Evolutionary conservation across 2,329 filamentous ascomycete genomes (phyloP), one percentile per base, ranked within the genome.

Genomic region (Fusarium sp.): DNA sequence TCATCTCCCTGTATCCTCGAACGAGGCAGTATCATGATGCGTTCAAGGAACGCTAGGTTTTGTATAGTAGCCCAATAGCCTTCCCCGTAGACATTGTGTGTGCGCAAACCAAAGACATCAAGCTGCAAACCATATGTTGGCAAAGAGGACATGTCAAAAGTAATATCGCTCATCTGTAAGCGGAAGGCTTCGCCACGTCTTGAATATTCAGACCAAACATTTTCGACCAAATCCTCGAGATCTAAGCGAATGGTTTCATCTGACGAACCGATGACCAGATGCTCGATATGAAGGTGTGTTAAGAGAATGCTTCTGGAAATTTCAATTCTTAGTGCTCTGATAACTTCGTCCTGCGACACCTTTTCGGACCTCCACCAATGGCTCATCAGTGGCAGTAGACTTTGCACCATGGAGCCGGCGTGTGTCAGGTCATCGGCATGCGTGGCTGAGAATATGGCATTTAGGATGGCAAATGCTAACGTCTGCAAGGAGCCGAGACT

Each of bases 291-390:
- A 10, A 90, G 80, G 67, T 88, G 85, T 32, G 89, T 82, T n/a
- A 87, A 82, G 65, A 92, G 88, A 27, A 97, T 81, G 2, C 88
- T 88, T 69, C 89, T 89, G 33, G 96, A 82, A 76, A 97, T 91
- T 76, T 94, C 93, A 67, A 95, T 92, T 70, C 90, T 89, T 49
- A 96, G 78, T 3, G 83, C 83, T 65, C 85, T 88, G 66, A 88
- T 84, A 72, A 87, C 84, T 71, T 87, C 85, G 67, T 88, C 84
- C 70, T 88, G 84, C 15, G 86, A 84, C 25, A 85, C 78, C 45
- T 87, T 86, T 70, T 91, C 92, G n/a, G 87, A 85, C 67, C 89
- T 84, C 94, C 95, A 99, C 80, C 93, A 88, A 49, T 87, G 85
- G 56, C 86, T 87, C 67, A 97, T 88, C 44, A 94, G 78, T 2